Evolutionary conservation across 225 moss, liverwort and hornwort species (phyloP), one percentile per base, ranked within the genome.

Genomic region (Takakia lepidozioides): DNA sequence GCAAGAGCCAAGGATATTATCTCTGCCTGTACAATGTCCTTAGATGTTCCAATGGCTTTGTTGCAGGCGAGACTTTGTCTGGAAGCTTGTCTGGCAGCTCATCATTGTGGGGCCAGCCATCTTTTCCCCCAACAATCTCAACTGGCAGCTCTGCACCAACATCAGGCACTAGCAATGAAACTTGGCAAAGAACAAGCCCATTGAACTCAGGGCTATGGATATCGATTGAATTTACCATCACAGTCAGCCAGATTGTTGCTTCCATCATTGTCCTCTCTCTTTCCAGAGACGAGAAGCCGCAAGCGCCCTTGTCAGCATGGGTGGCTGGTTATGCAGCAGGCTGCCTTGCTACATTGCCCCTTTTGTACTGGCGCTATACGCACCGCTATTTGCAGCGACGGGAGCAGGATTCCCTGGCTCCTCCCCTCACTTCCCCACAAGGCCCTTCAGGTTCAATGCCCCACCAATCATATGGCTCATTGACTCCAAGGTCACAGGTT

Each of bases 141-240:
- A 74, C 73, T n/a, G n/a, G n/a, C 5, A 70, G 55, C 36, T 57
- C 76, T 38, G 50, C 61, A 17, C 45, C 54, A 24, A 72, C 67
- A 23, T 45, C 68, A 55, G 71, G 67, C 43, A 58, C 39, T 30
- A 61, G 68, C 27, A 60, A 72, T 14, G 66, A 69, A 20, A 35
- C 59, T 4, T 55, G 78, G 24, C 78, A 79, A 51, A 59, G 78
- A 47, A 56, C 74, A 42, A 79, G 78, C 52, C 78, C 74, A 26
- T 49, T 79, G 41, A 79, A 79, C 18, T 78, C 78, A 38, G 78
- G 78, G 10, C 66, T 74, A 28, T 78, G 78, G 78, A 70, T 78
- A 38, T 62, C 62, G 38, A 69, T 78, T 59, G 74, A 78, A 37
- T 68, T 79, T 26, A 62, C 59, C 1, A 63, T 70, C 52, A 74